Percentiles rank a stretch among this genome's conserved stretches.
Evolutionary conservation across 148 eudicot genomes (phyloP).

Genomic region (Spergularia marina): DNA sequence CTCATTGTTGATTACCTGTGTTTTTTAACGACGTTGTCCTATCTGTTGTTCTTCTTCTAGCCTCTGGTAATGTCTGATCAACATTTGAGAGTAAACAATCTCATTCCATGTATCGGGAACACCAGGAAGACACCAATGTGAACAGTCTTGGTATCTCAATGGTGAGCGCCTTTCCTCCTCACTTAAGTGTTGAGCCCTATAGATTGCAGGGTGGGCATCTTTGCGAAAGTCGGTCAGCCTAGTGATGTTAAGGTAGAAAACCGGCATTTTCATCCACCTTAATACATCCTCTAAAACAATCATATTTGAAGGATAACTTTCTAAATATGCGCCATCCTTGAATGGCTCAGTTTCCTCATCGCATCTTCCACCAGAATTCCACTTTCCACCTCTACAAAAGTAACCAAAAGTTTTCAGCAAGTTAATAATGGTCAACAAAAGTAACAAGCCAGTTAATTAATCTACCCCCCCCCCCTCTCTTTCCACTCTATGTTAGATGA

Average conservation of each 20-base stretch:
- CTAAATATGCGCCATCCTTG: constrained; percentile 34
- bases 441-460: no score
- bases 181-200: constrained; percentile 39
- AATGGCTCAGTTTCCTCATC: constrained; percentile 56
- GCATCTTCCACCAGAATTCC: constrained; percentile 77
- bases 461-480: no score
- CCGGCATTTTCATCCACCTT: constrained; percentile 42
- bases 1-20: constrained; percentile 16
- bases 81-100: constrained; percentile 50
- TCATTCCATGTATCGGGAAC: constrained; percentile 84
- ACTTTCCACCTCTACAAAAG: constrained; percentile 52
- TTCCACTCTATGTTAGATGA: no score
- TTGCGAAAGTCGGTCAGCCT: constrained; percentile 54
- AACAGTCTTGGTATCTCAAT: constrained; percentile 56
- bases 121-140: constrained; percentile 90
- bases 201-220: constrained; percentile 70
- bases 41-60: constrained; percentile 25
- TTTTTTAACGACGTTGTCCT: constrained; percentile 10
- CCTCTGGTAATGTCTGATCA: constrained; percentile 35
- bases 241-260: constrained; percentile 60
- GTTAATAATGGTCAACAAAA: no score
- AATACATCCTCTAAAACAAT: constrained; percentile 43
- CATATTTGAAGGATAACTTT: constrained; percentile 38
- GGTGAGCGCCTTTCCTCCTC: constrained; percentile 48
- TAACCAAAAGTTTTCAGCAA: neutral